Conservation (phyloP, 2,329 filamentous ascomycete species). For the Ophiostoma sp. region DNA sequence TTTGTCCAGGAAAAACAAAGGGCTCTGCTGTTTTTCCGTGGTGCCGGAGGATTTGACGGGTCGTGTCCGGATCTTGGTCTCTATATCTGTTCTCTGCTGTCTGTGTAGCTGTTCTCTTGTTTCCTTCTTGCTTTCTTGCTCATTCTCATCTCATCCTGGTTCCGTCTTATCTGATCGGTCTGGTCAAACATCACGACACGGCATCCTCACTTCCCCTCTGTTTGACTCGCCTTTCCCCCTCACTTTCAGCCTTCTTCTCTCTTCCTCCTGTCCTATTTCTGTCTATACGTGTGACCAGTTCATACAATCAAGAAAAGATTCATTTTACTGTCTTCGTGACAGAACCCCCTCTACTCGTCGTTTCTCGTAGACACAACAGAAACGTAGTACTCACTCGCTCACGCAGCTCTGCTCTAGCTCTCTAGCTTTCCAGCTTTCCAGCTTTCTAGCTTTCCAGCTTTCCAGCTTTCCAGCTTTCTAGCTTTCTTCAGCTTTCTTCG, state of each 20-base stretch:
- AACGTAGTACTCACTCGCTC: constrained; percentile 20
- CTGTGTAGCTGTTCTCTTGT: constrained; percentile 1
- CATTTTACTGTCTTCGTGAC: constrained; percentile 23
- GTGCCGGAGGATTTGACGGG: background rate
- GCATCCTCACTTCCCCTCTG: background rate
- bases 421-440: background rate
- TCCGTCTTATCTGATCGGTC: background rate
- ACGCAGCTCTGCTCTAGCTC: background rate
- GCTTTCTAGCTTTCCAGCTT: background rate
- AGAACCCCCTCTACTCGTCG: constrained; percentile 3
- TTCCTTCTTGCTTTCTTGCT: background rate
- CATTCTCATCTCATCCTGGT: background rate
- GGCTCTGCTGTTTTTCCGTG: too few relatives aligned
- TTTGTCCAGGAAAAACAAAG: background rate
- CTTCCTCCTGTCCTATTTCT: background rate
- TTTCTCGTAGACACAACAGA: constrained; percentile 18
- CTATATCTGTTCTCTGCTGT: background rate
- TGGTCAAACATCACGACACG: background rate
- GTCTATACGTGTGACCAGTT: background rate
- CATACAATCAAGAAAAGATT: constrained; percentile 11
- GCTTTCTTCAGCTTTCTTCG: too few relatives aligned
- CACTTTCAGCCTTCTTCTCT: constrained; percentile 6
- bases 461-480: too few relatives aligned
- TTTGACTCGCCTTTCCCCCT: background rate
- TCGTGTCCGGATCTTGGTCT: background rate